Base-by-base conservation (phyloP, 2,329 filamentous ascomycete species). In the Colletotrichum tanaceti region DNA sequence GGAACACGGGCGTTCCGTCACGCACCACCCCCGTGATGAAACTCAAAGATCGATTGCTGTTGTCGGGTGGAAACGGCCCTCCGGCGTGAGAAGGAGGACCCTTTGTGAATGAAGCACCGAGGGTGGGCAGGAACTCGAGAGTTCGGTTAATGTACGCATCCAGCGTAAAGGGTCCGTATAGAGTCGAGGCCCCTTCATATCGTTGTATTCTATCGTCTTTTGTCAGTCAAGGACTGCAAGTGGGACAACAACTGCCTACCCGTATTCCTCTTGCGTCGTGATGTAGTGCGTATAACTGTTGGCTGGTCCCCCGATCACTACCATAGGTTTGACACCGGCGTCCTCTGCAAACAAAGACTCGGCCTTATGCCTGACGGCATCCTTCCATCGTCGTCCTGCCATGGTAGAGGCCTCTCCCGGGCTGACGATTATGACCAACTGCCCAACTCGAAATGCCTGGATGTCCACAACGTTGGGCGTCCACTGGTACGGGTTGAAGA, bases 361-460 rank as follows among this genome's bases (percentile, higher is more conserved):
- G 6, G 86, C 86, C 49, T 87, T 84, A 2, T 80, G 78, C 22
- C 84, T 82, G 61, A 96, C 84, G 1, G 92, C 90, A 68, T 87
- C 84, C 73, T 91, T 91, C 94, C 94, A 98, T 41, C 94, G 88
- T 13, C 94, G 88, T 1, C 94, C 94, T 1, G 93, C 87, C 94
- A 97, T 98, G 10, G 94, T 97, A 0, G 93, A 96, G 1, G 92
- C 93, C 79, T 98, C 94, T 53, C 93, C 92, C 0, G 94, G 91
- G 35, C 91, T 91, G n/a, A 97, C 86, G 72, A 97, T 90, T 71
- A 97, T 92, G 70, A 97, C 83, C 57, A 97, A 81, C 74, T 97
- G 92, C 3, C 94, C 94, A 2, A 95, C 90, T 24, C 94, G 90
- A 16, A 97, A 82, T 20, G 93, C 81, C 78, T 97, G 94, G 32